Conservation (phyloP, 176 grass and related monocot species). For the Juncus inflexus region DNA sequence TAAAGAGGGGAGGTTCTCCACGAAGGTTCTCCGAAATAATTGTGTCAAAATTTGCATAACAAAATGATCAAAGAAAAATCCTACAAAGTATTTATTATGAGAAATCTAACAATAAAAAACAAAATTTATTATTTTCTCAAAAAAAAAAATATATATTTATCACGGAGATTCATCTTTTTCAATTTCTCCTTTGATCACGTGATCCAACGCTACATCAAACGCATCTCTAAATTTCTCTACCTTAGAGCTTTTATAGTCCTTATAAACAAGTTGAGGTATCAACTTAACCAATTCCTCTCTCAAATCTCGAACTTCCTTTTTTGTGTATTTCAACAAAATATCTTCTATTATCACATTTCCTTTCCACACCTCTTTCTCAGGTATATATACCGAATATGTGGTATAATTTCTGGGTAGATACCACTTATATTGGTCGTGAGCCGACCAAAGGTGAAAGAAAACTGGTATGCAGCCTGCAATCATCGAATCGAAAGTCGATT, state of each 20-base stretch:
- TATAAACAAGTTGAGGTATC: conserved; percentile 50
- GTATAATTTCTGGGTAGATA: conserved; percentile 47
- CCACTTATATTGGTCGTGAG: conserved; percentile 71
- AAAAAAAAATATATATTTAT: conserved; percentile 5
- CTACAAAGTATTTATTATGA: no score
- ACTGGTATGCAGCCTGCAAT: conserved; percentile 78
- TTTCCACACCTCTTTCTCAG: conserved; percentile 39
- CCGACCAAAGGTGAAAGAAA: conserved; percentile 67
- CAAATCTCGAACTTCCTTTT: conserved; percentile 37
- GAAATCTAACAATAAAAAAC: no score
- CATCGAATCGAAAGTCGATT: conserved; percentile 50
- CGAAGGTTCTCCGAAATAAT: no score
- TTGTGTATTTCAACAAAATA: conserved; percentile 27
- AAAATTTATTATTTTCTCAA: background rate
- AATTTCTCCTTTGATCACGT: conserved; percentile 38
- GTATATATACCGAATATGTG: conserved; percentile 62
- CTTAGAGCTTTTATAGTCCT: conserved; percentile 35
- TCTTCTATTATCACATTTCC: conserved; percentile 53
- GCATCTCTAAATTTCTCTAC: conserved; percentile 53
- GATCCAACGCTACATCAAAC: conserved; percentile 53
- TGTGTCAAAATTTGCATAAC: no score
- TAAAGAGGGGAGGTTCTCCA: no score
- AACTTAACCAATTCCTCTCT: conserved; percentile 41
- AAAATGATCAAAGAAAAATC: no score
- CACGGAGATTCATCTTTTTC: conserved; percentile 11